A percentile compares a stretch with the other conserved stretches of the same genome.
These are phyloP conservation scores for Aspergillus viridinutans DNA, from an alignment of 2,329 filamentous ascomycete species.

Conservation along the genomic window DNA sequence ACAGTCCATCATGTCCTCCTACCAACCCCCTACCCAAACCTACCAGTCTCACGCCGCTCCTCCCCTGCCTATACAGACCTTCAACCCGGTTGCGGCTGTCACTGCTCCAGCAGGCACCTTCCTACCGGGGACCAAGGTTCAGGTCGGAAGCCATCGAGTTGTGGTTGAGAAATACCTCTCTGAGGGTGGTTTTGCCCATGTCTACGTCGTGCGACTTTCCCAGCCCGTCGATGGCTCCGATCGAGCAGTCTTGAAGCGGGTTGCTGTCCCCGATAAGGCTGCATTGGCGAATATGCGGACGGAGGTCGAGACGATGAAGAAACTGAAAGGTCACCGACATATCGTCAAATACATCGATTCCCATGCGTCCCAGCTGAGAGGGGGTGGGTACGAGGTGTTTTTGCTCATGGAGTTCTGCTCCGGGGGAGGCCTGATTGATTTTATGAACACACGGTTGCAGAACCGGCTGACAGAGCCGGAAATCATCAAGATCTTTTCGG, in stretches of 20 bases:
- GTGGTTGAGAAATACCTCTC: slow-evolving; percentile 96
- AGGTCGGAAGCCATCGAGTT: slow-evolving; percentile 87
- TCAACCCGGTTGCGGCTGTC: slow-evolving; percentile 33
- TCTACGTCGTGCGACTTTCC: slow-evolving; percentile 89
- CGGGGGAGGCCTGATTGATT: slow-evolving; percentile 94
- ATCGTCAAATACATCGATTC: slow-evolving; percentile 99
- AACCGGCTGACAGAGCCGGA: slow-evolving; percentile 96
- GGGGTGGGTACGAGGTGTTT: slow-evolving; percentile 95
- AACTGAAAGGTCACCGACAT: slow-evolving; percentile 89
- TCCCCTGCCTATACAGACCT: slow-evolving; percentile 28
- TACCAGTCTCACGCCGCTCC: slow-evolving; percentile 27
- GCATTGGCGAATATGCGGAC: slow-evolving; percentile 92
- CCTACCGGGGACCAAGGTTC: slow-evolving; percentile 89
- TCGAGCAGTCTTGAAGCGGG: slow-evolving; percentile 82
- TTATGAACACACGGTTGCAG: slow-evolving; percentile 98
- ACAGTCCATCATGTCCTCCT: slow-evolving; percentile 30
- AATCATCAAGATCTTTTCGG: slow-evolving; percentile 93
- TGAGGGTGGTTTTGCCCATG: slow-evolving; percentile 96
- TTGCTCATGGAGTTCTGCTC: slow-evolving; percentile 97
- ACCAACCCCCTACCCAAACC: slow-evolving; percentile 24
- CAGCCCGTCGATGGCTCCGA: slow-evolving; percentile 73
- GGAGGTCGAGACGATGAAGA: slow-evolving; percentile 99
- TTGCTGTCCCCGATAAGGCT: slow-evolving; percentile 94
- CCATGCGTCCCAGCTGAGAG: slow-evolving; percentile 88
- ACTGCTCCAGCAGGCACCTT: slow-evolving; percentile 74